These are phyloP conservation scores for Scheffersomyces lignosus DNA, from an alignment of 805 yeast species.

Conservation along the genomic window DNA sequence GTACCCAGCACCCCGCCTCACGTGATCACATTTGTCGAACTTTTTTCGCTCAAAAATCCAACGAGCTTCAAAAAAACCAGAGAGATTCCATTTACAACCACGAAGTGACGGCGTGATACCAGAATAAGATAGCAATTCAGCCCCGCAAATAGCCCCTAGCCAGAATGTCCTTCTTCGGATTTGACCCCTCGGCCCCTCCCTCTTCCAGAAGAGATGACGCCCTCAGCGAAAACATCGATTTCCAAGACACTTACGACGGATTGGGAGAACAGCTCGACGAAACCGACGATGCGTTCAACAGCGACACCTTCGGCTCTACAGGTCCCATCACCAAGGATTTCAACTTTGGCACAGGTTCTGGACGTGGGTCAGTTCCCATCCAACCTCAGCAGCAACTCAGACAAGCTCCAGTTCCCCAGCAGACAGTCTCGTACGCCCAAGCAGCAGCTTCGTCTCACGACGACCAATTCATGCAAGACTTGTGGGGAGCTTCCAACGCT, in stretches of 20 bases:
- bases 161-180: constrained; percentile 76
- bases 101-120: too few relatives aligned
- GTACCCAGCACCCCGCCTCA: too few relatives aligned
- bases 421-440: constrained; percentile 40
- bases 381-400: constrained; percentile 16
- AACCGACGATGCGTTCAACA: constrained; percentile 77
- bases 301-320: constrained; percentile 69
- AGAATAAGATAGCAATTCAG: too few relatives aligned
- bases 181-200: constrained; percentile 50
- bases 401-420: constrained; percentile 18
- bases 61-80: too few relatives aligned
- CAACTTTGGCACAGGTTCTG: constrained; percentile 49
- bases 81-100: too few relatives aligned
- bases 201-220: constrained; percentile 10
- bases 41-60: too few relatives aligned
- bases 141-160: too few relatives aligned
- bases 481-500: constrained; percentile 42
- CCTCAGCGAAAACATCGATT: constrained; percentile 52
- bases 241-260: constrained; percentile 83
- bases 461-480: constrained; percentile 46
- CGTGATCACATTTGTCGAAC: too few relatives aligned
- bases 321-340: constrained; percentile 60
- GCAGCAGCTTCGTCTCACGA: constrained; percentile 39
- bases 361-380: too few relatives aligned
- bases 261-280: constrained; percentile 64